phyloP scores from a whole-genome alignment of 805 yeast species.

The Kluyveromyces siamensis region DNA sequence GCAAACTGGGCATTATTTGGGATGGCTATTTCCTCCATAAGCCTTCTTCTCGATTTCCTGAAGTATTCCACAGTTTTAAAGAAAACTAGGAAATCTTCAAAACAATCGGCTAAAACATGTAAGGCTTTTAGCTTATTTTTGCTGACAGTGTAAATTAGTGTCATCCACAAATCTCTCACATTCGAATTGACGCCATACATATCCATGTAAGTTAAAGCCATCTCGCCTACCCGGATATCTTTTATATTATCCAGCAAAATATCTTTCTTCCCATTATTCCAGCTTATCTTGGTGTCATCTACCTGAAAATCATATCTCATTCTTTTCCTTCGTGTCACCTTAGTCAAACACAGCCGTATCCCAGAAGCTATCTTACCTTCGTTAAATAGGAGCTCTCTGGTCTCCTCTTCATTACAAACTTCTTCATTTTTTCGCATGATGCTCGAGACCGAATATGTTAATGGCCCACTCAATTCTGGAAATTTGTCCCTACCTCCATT shows the following conservation, averaged over 20 bases:
- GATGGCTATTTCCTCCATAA: constrained; percentile 54
- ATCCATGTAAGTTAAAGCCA: constrained; percentile 79
- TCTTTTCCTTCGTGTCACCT: constrained; percentile 25
- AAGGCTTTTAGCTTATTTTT: constrained; percentile 64
- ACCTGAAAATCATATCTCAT: constrained; percentile 16
- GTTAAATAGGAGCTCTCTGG: not conserved
- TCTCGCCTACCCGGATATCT: constrained; percentile 41
- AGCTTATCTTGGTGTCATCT: constrained; percentile 14
- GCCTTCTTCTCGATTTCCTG: constrained; percentile 46
- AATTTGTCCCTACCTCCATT: not conserved
- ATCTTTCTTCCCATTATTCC: constrained; percentile 23
- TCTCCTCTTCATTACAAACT: not conserved
- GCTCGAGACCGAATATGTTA: not conserved
- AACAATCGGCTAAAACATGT: constrained; percentile 60
- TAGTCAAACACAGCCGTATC: constrained; percentile 8
- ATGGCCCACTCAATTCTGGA: not conserved
- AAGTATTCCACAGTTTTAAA: constrained; percentile 46
- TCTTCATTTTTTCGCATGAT: not conserved
- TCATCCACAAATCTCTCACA: constrained; percentile 63
- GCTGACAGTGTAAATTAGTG: constrained; percentile 60
- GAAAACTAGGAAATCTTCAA: constrained; percentile 45
- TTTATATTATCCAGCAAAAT: constrained; percentile 26
- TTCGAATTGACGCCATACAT: constrained; percentile 69
- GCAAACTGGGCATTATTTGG: constrained; percentile 54
- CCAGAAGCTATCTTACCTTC: not conserved